Base-by-base conservation (phyloP, 208 protist species). In the Trypanosoma vivax region DNA sequence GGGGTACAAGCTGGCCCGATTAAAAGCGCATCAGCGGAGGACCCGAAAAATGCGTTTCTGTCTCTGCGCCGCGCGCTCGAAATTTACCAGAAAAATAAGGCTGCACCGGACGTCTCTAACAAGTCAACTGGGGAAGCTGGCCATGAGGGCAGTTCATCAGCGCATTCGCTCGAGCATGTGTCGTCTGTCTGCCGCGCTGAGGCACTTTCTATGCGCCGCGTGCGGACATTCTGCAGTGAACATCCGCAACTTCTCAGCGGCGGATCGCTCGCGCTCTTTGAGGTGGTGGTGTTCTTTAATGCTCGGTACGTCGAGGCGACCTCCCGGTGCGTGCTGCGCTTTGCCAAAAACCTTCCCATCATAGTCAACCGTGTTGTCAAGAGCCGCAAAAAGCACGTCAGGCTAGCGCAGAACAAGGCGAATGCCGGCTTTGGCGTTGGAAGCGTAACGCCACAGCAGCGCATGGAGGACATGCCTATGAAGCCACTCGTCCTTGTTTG, bases 381-480 rank as follows among this genome's bases (percentile, higher is more conserved):
- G 39, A 68, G 73, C 21, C 65, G 85, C 2, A 71, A 64, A 14
- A 76, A 60, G 56, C 59, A 77, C 63, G 50, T 86, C 5, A 43
- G 65, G 60, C 59, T 73, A 38, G 43, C 48, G 35, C 40, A 50
- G 11, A 79, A 66, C n/a, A 73, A 72, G 28, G 50, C 70, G 1
- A 65, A 51, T 29, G 42, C 51, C 2, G 84, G 84, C 3, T 60
- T 92, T 34, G 81, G 73, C 31, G 88, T 78, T 0, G 80, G 84
- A 1, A 43, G 39, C 10, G 66, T 70, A 19, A 75, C 80, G 24
- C 59, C 48, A 3, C 49, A 77, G 21, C 77, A 89, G 70, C 66
- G 73, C n/a, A 76, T 92, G 23, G 85, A 92, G 42, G 81, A 87
- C 45, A 89, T 92, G 80, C 43, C 66, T n/a, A 83, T 92, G 81